Evolutionary conservation across 805 yeast species (phyloP), one percentile per base, ranked within the genome.

Genomic region (Wickerhamomyces subpelliculosus): DNA sequence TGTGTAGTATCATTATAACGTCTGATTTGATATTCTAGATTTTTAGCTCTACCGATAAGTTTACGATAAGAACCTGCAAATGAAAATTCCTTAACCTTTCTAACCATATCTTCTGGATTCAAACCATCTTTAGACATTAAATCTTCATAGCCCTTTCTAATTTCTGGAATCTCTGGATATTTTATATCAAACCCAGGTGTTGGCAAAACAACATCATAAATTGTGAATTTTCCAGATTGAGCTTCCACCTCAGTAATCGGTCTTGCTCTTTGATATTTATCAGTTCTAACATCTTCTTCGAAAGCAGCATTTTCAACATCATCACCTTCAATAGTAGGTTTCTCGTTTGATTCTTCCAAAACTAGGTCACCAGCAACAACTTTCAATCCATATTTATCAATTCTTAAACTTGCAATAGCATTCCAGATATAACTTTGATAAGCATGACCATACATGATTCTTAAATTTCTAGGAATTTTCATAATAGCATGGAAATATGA

Each of bases 351-450:
- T 29, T 58, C 61, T 17, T 64, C 70, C 12, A 76, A 53, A 4
- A 89, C 87, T 48, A 89, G 67, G 59, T 89, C 97, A 21, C 97
- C 97, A 26, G 67, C 82, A 40, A 84, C 82, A 26, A 84, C 75
- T 21, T 70, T 57, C 44, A 74, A 55, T 2, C 97, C 97, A 60
- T 72, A 82, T 39, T 79, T 55, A 50, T 75, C 75, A 31, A 87
- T 67, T 54, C 98, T 72, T 47, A 73, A 74, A 36, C 94, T 81
- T 1, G 88, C 90, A 26, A 81, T 94, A 37, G 71, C 57, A 55
- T 94, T 94, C 99, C 98, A 94, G 22, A 93, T 75, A 54, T 81
- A 93, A 46, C 96, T 86, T 63, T 93, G 98, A 59, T 94, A 94
- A 4, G 98, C 96, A 61, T 93, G 99, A 3, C 84, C 96, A 55